These are phyloP conservation scores for Knufia petricola DNA, from an alignment of 2,329 filamentous ascomycete species.

Conservation along the genomic window DNA sequence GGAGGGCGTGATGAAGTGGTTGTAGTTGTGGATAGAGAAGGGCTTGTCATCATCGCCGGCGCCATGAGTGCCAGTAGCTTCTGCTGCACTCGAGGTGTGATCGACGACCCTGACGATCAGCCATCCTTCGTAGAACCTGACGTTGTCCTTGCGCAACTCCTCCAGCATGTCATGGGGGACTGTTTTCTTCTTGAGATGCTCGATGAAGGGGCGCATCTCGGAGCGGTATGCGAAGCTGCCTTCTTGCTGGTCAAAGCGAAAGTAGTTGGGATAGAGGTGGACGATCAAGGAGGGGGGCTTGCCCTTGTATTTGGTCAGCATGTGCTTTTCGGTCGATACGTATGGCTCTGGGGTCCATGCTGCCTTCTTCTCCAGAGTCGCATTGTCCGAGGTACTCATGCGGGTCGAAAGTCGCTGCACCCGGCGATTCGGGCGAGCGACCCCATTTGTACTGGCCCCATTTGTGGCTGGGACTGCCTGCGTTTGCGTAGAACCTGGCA, in stretches of 20 bases:
- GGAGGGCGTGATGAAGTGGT: constrained; percentile 80
- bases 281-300: constrained; percentile 73
- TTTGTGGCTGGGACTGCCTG: constrained; percentile 34
- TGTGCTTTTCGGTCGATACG: constrained; percentile 64
- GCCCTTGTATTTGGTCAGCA: constrained; percentile 69
- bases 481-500: constrained; percentile 35
- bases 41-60: constrained; percentile 53
- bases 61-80: constrained; percentile 47
- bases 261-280: constrained; percentile 76
- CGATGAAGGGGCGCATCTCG: constrained; percentile 72
- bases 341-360: constrained; percentile 36
- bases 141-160: constrained; percentile 60
- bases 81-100: constrained; percentile 59
- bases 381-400: constrained; percentile 23
- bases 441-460: constrained; percentile 34
- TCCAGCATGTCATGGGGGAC: constrained; percentile 83
- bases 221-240: constrained; percentile 87
- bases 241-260: constrained; percentile 87
- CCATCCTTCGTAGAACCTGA: constrained; percentile 85
- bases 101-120: constrained; percentile 92
- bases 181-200: constrained; percentile 66
- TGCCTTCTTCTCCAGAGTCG: constrained; percentile 26
- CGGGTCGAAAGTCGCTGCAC: constrained; percentile 29
- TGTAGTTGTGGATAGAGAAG: constrained; percentile 88
- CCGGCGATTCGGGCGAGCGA: constrained; percentile 38